phyloP scores from a whole-genome alignment of 140 eudicot genomes.

The Stevia rebaudiana region DNA sequence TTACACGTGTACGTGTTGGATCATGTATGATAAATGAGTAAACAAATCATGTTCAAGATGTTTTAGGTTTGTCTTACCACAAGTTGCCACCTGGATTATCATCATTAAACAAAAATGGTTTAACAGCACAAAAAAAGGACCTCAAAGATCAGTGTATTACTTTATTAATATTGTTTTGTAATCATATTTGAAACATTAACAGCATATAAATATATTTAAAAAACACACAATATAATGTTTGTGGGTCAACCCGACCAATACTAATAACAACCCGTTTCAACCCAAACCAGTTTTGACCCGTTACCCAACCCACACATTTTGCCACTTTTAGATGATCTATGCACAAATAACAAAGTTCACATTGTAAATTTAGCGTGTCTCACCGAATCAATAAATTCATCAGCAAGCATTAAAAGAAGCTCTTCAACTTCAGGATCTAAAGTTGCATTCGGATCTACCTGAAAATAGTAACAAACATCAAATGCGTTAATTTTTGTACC shows the following conservation, averaged over 20 bases:
- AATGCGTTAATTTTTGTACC: background rate
- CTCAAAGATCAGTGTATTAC: too few relatives aligned
- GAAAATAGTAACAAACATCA: conserved; percentile 13
- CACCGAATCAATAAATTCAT: conserved; percentile 80
- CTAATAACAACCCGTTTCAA: background rate
- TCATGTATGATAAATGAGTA: too few relatives aligned
- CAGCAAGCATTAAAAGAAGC: conserved; percentile 70
- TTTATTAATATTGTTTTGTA: background rate
- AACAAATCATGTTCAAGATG: too few relatives aligned
- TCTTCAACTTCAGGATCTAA: conserved; percentile 86
- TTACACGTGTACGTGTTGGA: too few relatives aligned
- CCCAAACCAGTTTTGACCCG: background rate
- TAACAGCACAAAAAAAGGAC: too few relatives aligned
- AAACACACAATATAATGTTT: background rate
- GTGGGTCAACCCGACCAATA: conserved; percentile 1
- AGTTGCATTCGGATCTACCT: conserved; percentile 65
- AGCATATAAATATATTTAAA: background rate
- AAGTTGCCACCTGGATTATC: too few relatives aligned
- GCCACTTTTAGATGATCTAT: background rate
- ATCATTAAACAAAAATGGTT: too few relatives aligned
- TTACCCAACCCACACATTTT: background rate
- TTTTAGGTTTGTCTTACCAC: too few relatives aligned
- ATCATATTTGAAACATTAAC: background rate
- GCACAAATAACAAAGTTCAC: background rate
- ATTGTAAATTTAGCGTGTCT: conserved; percentile 23